Conservation (phyloP, 2,329 filamentous ascomycete genomes). For the Exophiala sideris region DNA sequence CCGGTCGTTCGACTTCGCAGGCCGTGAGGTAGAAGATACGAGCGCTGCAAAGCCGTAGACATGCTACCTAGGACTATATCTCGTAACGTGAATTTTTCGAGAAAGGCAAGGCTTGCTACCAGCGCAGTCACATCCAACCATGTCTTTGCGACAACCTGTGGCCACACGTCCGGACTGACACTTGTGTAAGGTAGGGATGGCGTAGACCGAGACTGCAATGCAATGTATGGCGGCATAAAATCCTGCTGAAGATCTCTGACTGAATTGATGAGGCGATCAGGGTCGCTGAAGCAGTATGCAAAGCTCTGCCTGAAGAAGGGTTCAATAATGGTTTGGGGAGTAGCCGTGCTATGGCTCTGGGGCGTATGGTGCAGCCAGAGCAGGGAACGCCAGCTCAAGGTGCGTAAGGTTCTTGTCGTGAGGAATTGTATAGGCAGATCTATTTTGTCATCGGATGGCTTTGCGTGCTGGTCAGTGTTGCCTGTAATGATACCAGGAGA, state of each 20-base stretch:
- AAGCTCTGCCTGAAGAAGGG: slow-evolving; percentile 45
- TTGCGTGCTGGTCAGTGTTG: not conserved
- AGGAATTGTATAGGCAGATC: too few species aligned
- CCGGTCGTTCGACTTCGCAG: slow-evolving; percentile 3
- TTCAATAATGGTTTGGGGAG: slow-evolving; percentile 17
- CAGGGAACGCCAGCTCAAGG: slow-evolving; percentile 10
- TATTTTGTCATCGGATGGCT: not conserved
- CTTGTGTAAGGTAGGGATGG: not conserved
- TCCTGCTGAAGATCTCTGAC: slow-evolving; percentile 30
- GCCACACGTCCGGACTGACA: not conserved
- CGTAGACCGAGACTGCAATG: not conserved
- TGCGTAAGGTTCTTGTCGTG: slow-evolving; percentile 8
- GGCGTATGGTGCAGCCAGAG: slow-evolving; percentile 10
- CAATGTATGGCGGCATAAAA: not conserved
- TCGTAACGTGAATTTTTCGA: slow-evolving; percentile 17
- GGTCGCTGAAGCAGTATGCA: slow-evolving; percentile 42
- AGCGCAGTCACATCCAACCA: slow-evolving; percentile 12
- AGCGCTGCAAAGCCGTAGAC: slow-evolving; percentile 17
- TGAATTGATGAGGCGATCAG: slow-evolving; percentile 40
- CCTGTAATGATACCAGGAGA: too few species aligned
- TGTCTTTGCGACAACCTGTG: slow-evolving; percentile 3
- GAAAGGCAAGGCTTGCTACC: slow-evolving; percentile 12
- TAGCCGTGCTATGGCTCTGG: not conserved
- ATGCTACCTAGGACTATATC: slow-evolving; percentile 15
- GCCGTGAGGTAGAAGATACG: slow-evolving; percentile 12